Base-by-base conservation (phyloP, 148 eudicot genomes). In the Dianthus caryophyllus region DNA sequence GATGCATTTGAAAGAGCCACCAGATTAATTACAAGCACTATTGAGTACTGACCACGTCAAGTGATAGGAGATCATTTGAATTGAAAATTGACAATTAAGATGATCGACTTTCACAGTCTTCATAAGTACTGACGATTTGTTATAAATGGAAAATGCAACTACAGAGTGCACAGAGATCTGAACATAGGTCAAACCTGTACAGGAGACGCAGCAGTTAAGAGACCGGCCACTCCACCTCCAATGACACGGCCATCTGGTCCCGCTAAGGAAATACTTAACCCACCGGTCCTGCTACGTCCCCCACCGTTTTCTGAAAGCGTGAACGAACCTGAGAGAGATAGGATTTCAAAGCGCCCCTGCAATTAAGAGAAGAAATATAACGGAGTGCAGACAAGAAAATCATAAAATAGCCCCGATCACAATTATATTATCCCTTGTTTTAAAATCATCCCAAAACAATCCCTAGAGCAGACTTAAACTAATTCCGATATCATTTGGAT, bases 151-250 rank as follows among this genome's bases (percentile, higher is more conserved):
- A n/a, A n/a, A n/a, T n/a, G n/a, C n/a, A n/a, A n/a, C n/a, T n/a
- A n/a, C n/a, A n/a, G n/a, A n/a, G n/a, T 11, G 33, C 8, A 29
- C 16, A 14, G 20, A 41, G 49, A 60, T 48, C 33, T 49, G 39
- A 41, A 71, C 30, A 57, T 44, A 61, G 51, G 25, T 57, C 75
- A n/a, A 70, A 91, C 97, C 93, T 91, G 93, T 66, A 91, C 96
- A 64, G 90, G 90, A 38, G 88, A 76, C 54, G 96, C 93, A 68
- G 97, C 97, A 51, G 76, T 82, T 43, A 91, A 79, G 60, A 84
- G 78, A 55, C 97, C 97, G 39, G 93, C 96, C 56, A 91, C 96
- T 71, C 83, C 82, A 63, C 97, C 97, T 52, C 96, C 96, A 15
- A 91, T 76, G 67, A 88, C 84, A 65, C 88, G 86, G 38, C 97